Evolutionary conservation across 2,329 filamentous ascomycete genomes (phyloP).

Genomic region (Fusarium compactum): DNA sequence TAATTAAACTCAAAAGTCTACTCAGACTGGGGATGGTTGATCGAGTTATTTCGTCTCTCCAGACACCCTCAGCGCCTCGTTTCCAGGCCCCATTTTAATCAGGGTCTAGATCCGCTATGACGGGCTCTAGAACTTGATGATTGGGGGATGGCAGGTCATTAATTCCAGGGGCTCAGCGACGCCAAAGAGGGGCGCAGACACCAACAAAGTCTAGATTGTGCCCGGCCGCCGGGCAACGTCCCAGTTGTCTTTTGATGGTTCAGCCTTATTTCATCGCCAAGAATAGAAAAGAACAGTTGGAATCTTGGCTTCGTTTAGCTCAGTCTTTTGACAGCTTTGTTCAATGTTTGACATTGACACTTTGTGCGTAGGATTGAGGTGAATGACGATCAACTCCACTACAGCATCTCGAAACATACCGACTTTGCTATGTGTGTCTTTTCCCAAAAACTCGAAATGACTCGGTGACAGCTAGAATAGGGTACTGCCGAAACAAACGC

Average conservation of each 20-base stretch:
- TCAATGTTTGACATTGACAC: neutral
- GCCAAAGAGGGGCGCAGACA: neutral
- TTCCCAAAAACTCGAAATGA: neutral
- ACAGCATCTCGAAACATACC: neutral
- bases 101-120: conserved; percentile 3
- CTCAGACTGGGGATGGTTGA: no score
- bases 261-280: neutral
- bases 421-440: neutral
- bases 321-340: neutral
- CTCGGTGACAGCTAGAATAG: neutral
- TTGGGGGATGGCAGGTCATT: neutral
- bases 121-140: neutral
- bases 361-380: neutral
- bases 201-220: neutral
- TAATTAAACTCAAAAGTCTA: neutral
- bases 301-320: neutral
- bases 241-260: neutral
- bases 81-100: neutral
- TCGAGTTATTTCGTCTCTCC: neutral
- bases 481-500: neutral
- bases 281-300: neutral
- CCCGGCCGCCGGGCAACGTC: neutral
- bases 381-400: neutral
- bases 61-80: neutral
- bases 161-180: neutral